Conservation (phyloP, 805 yeast species). For the Saccharomyces cerevisiae region DNA sequence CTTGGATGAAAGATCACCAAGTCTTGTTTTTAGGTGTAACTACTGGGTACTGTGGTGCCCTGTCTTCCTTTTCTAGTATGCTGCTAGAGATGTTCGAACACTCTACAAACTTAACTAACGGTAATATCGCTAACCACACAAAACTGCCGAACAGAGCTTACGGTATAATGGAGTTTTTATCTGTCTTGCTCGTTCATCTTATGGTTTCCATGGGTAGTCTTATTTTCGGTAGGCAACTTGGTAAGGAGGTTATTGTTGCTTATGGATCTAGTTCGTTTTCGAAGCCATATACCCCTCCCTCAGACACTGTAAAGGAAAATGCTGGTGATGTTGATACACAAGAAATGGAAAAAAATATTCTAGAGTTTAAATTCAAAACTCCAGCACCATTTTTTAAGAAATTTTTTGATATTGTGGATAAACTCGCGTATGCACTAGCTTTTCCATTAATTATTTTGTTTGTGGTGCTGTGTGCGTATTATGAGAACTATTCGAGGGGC, state of each 20-base stretch:
- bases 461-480: slow-evolving; percentile 26
- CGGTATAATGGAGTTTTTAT: slow-evolving; percentile 69
- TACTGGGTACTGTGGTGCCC: slow-evolving; percentile 77
- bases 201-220: slow-evolving; percentile 54
- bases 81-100: slow-evolving; percentile 25
- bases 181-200: slow-evolving; percentile 49
- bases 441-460: slow-evolving; percentile 23
- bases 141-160: slow-evolving; percentile 59
- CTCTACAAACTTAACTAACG: slow-evolving; percentile 20
- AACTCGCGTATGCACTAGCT: slow-evolving; percentile 1
- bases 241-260: slow-evolving; percentile 11
- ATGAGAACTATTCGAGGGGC: slow-evolving; percentile 41
- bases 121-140: slow-evolving; percentile 6
- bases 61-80: slow-evolving; percentile 69
- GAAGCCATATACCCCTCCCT: not conserved
- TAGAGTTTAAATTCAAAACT: not conserved
- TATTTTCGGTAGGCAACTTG: slow-evolving; percentile 48
- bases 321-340: not conserved
- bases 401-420: slow-evolving; percentile 1
- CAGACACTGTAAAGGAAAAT: not conserved
- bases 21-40: slow-evolving; percentile 54
- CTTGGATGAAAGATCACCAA: slow-evolving; percentile 17
- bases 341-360: not conserved
- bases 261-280: not conserved
- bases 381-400: slow-evolving; percentile 1